Evolutionary conservation across 305 asterid species (phyloP).

Genomic region (Solanum chacoense): DNA sequence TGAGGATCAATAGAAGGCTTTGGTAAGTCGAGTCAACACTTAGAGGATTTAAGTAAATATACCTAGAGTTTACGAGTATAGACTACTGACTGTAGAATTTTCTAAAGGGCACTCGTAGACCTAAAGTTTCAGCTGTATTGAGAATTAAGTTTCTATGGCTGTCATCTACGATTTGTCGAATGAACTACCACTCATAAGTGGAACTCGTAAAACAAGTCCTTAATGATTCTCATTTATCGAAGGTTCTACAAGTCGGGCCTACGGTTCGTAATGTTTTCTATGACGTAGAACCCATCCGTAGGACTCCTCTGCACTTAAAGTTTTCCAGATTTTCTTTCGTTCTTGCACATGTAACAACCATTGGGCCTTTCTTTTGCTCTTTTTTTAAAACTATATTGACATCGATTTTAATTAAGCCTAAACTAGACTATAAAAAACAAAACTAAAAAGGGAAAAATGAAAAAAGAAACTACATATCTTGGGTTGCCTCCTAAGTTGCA

Average conservation of each 20-base stretch:
- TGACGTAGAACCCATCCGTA: too few species aligned
- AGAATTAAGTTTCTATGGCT: not conserved
- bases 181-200: not conserved
- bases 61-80: not conserved
- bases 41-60: not conserved
- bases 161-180: not conserved
- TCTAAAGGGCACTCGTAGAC: not conserved
- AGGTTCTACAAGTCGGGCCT: too few species aligned
- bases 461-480: not conserved
- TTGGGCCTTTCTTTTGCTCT: too few species aligned
- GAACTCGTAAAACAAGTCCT: not conserved
- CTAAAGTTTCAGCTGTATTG: not conserved
- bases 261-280: too few species aligned
- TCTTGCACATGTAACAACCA: too few species aligned
- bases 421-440: too few species aligned
- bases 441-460: not conserved
- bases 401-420: too few species aligned
- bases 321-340: too few species aligned
- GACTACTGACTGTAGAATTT: not conserved
- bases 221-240: not conserved
- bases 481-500: not conserved
- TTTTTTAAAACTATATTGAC: too few species aligned
- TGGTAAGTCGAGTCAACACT: not conserved
- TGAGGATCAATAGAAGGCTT: not conserved
- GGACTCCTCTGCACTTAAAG: too few species aligned